These are phyloP conservation scores for Nemania abortiva DNA, from an alignment of 2,329 filamentous ascomycete genomes.

Conservation along the genomic window DNA sequence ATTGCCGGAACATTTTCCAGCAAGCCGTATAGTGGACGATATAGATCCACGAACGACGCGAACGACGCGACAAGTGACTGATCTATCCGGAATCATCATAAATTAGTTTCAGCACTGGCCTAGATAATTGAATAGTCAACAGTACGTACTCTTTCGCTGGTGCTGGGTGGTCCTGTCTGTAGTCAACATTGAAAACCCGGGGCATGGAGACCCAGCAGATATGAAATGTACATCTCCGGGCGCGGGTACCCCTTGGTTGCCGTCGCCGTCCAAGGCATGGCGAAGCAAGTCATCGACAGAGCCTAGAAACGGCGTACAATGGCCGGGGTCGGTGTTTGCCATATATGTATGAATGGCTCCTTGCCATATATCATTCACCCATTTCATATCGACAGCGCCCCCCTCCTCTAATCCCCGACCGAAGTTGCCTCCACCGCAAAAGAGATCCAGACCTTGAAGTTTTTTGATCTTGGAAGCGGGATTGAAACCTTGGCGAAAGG, in stretches of 20 bases:
- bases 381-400: conserved; percentile 72
- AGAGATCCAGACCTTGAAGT: conserved; percentile 76
- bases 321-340: conserved; percentile 67
- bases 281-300: conserved; percentile 78
- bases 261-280: conserved; percentile 63
- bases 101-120: conserved; percentile 7
- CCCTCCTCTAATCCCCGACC: conserved; percentile 81
- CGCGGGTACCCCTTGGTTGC: conserved; percentile 59
- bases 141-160: conserved; percentile 65
- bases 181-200: conserved; percentile 78
- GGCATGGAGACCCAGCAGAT: conserved; percentile 80
- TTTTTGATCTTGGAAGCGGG: conserved; percentile 54
- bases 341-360: conserved; percentile 78
- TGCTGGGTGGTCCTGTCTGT: conserved; percentile 62
- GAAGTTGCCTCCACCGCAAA: conserved; percentile 82
- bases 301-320: conserved; percentile 70
- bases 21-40: conserved; percentile 78
- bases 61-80: conserved; percentile 83
- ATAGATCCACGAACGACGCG: conserved; percentile 78
- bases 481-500: conserved; percentile 68
- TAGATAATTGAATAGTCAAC: background rate
- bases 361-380: conserved; percentile 74
- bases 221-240: conserved; percentile 77
- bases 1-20: conserved; percentile 83
- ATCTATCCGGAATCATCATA: conserved; percentile 52